Base-by-base conservation (phyloP, 495 filamentous ascomycete genomes). In the Copromyces sp. region DNA sequence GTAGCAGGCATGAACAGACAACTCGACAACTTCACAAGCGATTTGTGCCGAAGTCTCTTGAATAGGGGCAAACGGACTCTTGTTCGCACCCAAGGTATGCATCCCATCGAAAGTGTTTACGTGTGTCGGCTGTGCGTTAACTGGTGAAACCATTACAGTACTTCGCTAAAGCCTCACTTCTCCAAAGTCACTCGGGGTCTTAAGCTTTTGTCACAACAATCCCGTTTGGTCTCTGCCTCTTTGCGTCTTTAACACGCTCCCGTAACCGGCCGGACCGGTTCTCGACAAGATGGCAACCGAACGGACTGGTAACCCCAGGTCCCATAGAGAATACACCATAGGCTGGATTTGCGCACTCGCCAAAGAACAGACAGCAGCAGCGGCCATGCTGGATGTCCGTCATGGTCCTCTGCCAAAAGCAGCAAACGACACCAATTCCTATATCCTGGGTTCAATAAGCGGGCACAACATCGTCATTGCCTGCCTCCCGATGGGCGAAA, bases 381-480 rank as follows among this genome's bases (percentile, higher is more conserved):
- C 12, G 47, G 47, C 12, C 0, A 61, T 61, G 24, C 5, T 61
- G 17, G 41, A 44, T 44, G 0, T 6, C 1, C 14, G 14, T 14
- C 14, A 42, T 42, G 40, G 3, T 39, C 39, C 39, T 5, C 9
- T 39, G 9, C 39, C 39, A 0, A 0, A 40, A 40, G 11, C 24
- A 24, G 24, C 24, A 24, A 24, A 40, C 11, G 39, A 40, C 39
- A 0, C 11, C 1, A 84, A 83, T 65, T 75, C 74, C 47, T 86
- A 86, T 70, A 82, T 75, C 0, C 70, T 85, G 3, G 85, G 84
- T 29, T 73, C 77, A 65, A 82, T 86, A 45, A 78, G 79, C 4
- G 74, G 74, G 38, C 83, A 87, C 75, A 79, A 84, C 68, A 70
- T 87, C 9, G 85, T 85, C 20, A 77, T 86, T 9, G 75, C 80